Evolutionary conservation across 2,329 filamentous ascomycete genomes (phyloP), one percentile per base, ranked within the genome.

Genomic region (Tympanopsis confertula): DNA sequence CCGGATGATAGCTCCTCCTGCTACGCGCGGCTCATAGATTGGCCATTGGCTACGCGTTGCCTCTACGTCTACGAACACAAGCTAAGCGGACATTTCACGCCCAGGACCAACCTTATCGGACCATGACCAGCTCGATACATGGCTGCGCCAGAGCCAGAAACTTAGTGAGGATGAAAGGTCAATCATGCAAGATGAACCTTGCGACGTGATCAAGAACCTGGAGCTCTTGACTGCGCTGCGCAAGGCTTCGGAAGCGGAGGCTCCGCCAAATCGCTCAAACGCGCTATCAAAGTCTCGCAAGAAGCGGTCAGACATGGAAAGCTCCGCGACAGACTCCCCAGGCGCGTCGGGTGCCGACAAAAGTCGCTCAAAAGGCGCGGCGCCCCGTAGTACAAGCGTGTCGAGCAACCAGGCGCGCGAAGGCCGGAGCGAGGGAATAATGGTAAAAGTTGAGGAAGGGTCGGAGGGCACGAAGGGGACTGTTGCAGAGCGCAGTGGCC

Each of bases 171-270:
- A 66, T 32, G 65, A 69, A 44, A 59, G 58, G 43, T 57, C 59
- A 15, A 65, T 68, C 22, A 55, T 66, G 22, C 55, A 55, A 40
- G 60, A 67, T 36, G 63, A 68, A 40, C 65, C 65, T 13, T 62
- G 63, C 40, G 64, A 67, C 45, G 63, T 68, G 38, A 62, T 67
- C 47, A 68, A 65, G 45, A 68, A 67, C 41, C 43, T 68, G 37
- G 63, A 61, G 20, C 58, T 69, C 36, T 51, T 69, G 35, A 64
- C 58, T 17, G 64, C 65, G 13, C 54, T 69, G n/a, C 62, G 64
- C 35, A 58, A 61, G 26, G 62, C 62, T 19, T 64, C 58, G 17
- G 65, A 68, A 44, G 59, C 61, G 13, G 64, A 65, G 40, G 56
- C 59, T 2, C 55, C 54, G 13, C 47, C 56, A 17, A 57, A 57